phyloP scores from a whole-genome alignment of 352 stramenopile species.

The Elongisporangium senticosum region DNA sequence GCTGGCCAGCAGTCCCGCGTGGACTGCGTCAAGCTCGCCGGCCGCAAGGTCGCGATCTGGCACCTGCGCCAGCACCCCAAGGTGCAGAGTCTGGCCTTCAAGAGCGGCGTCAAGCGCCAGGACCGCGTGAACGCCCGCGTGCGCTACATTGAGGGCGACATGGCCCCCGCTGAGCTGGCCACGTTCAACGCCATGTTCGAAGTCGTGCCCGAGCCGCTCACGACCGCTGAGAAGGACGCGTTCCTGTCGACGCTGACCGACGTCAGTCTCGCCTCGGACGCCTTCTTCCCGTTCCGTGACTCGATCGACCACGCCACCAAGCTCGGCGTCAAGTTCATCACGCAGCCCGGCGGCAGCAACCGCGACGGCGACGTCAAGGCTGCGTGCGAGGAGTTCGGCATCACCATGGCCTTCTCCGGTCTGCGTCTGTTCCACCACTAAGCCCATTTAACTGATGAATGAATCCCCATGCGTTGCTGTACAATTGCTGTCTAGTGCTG shows the following conservation, averaged over 20 bases:
- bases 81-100: constrained; percentile 94
- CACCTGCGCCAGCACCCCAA: constrained; percentile 98
- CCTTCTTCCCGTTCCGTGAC: constrained; percentile 99
- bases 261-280: constrained; percentile 97
- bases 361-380: constrained; percentile 89
- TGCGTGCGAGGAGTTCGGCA: constrained; percentile 97
- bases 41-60: constrained; percentile 97
- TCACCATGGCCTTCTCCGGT: constrained; percentile 98
- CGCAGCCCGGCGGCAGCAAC: constrained; percentile 90
- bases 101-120: constrained; percentile 96
- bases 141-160: constrained; percentile 99
- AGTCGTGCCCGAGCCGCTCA: constrained; percentile 90
- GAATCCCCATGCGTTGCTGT: constrained; percentile 3
- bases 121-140: constrained; percentile 99
- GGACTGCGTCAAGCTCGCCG: constrained; percentile 99
- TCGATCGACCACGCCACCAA: constrained; percentile 96
- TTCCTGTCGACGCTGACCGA: constrained; percentile 89
- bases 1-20: constrained; percentile 98
- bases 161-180: constrained; percentile 92
- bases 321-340: constrained; percentile 96
- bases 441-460: constrained; percentile 11
- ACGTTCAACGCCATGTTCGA: constrained; percentile 96
- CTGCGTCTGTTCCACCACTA: constrained; percentile 99
- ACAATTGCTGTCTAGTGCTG: no score
- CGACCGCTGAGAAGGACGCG: constrained; percentile 90